Evolutionary conservation across 2,329 filamentous ascomycete genomes (phyloP).

Genomic region (Botrytis hyacinthi): DNA sequence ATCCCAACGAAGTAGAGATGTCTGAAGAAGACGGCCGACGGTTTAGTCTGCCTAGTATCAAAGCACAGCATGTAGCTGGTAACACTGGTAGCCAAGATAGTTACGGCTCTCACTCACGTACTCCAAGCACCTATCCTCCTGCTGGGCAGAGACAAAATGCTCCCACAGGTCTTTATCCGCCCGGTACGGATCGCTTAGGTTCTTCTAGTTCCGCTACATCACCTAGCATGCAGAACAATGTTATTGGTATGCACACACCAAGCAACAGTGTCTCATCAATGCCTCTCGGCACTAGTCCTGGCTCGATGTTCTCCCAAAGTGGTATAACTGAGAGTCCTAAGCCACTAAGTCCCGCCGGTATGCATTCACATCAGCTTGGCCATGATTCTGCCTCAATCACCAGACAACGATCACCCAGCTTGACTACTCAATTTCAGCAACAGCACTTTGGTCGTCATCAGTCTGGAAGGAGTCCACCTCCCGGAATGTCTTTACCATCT

Average conservation of each 20-base stretch:
- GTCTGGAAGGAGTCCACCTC: slow-evolving; percentile 52
- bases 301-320: slow-evolving; percentile 64
- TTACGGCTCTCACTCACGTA: slow-evolving; percentile 59
- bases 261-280: slow-evolving; percentile 51
- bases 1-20: slow-evolving; percentile 59
- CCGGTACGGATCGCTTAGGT: slow-evolving; percentile 53
- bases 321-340: slow-evolving; percentile 84
- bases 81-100: slow-evolving; percentile 38
- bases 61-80: slow-evolving; percentile 64
- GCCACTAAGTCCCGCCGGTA: slow-evolving; percentile 64
- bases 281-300: slow-evolving; percentile 45
- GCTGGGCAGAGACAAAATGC: slow-evolving; percentile 53
- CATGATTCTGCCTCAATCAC: slow-evolving; percentile 52
- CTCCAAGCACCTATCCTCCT: slow-evolving; percentile 74
- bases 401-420: slow-evolving; percentile 63
- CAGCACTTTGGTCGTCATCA: slow-evolving; percentile 58
- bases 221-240: slow-evolving; percentile 45
- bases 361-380: slow-evolving; percentile 49
- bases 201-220: slow-evolving; percentile 54
- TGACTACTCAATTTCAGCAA: slow-evolving; percentile 64
- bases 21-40: slow-evolving; percentile 59
- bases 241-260: slow-evolving; percentile 45
- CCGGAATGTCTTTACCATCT: slow-evolving; percentile 36
- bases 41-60: slow-evolving; percentile 72
- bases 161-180: slow-evolving; percentile 57